These are phyloP conservation scores for Malassezia sp. DNA, from an alignment of 1,284 basidiomycete species.

Conservation along the genomic window DNA sequence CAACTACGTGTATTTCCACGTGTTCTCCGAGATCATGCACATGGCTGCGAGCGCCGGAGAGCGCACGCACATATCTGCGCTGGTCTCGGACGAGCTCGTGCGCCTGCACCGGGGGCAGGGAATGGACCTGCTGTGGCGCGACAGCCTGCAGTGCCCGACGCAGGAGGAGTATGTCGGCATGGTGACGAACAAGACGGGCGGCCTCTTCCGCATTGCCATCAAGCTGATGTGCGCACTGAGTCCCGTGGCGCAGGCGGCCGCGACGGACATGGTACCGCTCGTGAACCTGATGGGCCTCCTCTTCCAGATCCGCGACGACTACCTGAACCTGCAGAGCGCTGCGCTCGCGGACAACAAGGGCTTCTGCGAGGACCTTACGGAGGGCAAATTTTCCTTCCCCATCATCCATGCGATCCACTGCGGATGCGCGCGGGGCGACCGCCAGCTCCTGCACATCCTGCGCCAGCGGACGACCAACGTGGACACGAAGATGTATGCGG, in stretches of 20 bases:
- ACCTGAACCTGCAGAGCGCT: constrained; percentile 80
- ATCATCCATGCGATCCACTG: constrained; percentile 71
- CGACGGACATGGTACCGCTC: constrained; percentile 55
- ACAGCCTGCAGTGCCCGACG: constrained; percentile 77
- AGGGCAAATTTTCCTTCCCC: constrained; percentile 93
- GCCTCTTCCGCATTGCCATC: constrained; percentile 78
- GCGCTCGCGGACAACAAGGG: constrained; percentile 85
- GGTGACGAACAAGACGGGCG: constrained; percentile 98
- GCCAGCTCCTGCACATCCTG: constrained; percentile 38
- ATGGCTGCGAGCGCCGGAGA: constrained; percentile 58
- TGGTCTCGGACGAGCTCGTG: constrained; percentile 57
- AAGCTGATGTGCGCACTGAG: constrained; percentile 69
- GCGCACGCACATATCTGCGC: constrained; percentile 19
- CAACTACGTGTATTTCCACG: constrained; percentile 83
- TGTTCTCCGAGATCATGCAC: constrained; percentile 51
- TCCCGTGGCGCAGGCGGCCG: background rate
- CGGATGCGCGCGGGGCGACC: constrained; percentile 17
- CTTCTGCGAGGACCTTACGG: constrained; percentile 84
- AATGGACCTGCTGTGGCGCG: constrained; percentile 86
- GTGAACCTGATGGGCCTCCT: constrained; percentile 87
- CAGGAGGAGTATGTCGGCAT: constrained; percentile 90
- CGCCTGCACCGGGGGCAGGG: constrained; percentile 90
- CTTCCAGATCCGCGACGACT: constrained; percentile 94
- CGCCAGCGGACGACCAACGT: constrained; percentile 33
- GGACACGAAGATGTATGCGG: constrained; percentile 38